Conservation (phyloP, 1,139 yeast species). For the Pichia sp. region DNA sequence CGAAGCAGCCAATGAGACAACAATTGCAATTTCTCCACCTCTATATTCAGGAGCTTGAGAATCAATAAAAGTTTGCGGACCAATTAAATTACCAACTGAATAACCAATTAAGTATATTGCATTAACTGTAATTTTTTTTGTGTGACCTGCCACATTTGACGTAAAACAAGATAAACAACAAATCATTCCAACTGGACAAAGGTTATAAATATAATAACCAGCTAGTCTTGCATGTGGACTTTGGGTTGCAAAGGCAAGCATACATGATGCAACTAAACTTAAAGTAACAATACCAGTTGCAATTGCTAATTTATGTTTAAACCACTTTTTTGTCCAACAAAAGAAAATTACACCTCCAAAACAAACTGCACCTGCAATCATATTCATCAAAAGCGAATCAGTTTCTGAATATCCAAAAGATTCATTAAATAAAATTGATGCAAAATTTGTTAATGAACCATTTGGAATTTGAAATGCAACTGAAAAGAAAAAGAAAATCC, state of each 20-base stretch:
- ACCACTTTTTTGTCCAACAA: not conserved
- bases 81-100: conserved; percentile 8
- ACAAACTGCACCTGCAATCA: not conserved
- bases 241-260: not conserved
- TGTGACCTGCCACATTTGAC: conserved; percentile 34
- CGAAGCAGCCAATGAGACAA: not conserved
- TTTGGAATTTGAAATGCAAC: not conserved
- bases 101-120: conserved; percentile 37
- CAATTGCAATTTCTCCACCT: not conserved
- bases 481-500: not conserved
- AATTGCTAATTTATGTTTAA: not conserved
- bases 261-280: not conserved
- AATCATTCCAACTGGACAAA: not conserved
- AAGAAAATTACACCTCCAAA: not conserved
- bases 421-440: not conserved
- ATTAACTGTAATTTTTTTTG: conserved; percentile 37
- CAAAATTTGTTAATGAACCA: not conserved
- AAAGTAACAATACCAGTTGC: not conserved
- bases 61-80: not conserved
- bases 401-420: not conserved
- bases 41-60: not conserved
- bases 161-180: conserved; percentile 29
- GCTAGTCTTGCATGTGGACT: not conserved
- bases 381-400: not conserved
- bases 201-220: not conserved